phyloP scores from a whole-genome alignment of 345 rosid genomes.

The Gossypioides kirkii region DNA sequence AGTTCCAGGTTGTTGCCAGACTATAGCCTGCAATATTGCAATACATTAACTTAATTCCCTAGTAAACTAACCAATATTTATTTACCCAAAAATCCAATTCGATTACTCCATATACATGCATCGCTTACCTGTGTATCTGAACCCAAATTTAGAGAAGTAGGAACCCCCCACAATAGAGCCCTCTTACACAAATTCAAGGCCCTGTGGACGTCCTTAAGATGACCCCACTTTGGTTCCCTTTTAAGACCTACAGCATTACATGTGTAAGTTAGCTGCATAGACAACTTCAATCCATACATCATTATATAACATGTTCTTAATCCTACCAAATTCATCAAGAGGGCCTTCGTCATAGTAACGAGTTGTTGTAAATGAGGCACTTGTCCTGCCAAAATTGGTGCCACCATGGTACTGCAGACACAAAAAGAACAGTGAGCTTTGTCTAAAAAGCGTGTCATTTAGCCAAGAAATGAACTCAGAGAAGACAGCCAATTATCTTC shows the following conservation, averaged over 20 bases:
- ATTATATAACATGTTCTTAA: not conserved
- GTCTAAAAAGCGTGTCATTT: not conserved
- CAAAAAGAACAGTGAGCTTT: not conserved
- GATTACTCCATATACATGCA: not conserved
- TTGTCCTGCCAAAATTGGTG: constrained; percentile 81
- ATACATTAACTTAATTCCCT: not conserved
- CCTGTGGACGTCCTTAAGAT: constrained; percentile 73
- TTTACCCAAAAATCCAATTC: not conserved
- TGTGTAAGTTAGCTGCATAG: not conserved
- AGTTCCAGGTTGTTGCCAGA: constrained; percentile 48
- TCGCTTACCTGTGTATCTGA: constrained; percentile 48
- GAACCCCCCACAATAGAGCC: constrained; percentile 64
- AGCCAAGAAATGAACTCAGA: not conserved
- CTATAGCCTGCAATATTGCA: constrained; percentile 41
- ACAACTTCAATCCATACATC: not conserved
- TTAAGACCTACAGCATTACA: constrained; percentile 37
- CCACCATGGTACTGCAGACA: constrained; percentile 82
- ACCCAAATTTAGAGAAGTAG: constrained; percentile 25
- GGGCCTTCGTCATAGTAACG: constrained; percentile 98
- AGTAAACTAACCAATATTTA: not conserved
- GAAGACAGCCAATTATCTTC: not conserved
- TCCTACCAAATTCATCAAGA: constrained; percentile 77
- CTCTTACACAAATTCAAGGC: constrained; percentile 63
- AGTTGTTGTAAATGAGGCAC: constrained; percentile 74
- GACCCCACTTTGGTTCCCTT: constrained; percentile 78